Base-by-base conservation (phyloP, 139 green algal genomes). In the Helicosporidium sp. region DNA sequence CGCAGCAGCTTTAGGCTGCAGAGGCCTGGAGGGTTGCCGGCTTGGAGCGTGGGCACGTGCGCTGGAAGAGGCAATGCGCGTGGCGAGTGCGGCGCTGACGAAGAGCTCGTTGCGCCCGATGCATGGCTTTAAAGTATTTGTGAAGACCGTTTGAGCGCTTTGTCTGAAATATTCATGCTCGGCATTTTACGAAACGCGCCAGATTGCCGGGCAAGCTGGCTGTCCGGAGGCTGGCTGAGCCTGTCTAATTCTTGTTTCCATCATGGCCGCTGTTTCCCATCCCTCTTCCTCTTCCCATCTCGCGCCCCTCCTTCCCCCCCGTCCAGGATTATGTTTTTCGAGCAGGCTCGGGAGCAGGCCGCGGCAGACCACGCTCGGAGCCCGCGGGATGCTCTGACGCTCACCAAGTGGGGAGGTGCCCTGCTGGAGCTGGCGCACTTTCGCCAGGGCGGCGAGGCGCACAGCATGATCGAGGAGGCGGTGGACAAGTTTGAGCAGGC, bases 341-440 rank as follows among this genome's bases (percentile, higher is more conserved):
- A 95, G 69, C 66, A 79, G 26, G 83, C 87, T 1, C 44, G 68
- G 2, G 53, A 73, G 20, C 59, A 84, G 26, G 78, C 82, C 15
- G 70, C 89, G 58, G 54, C 53, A 5, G 79, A 94, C 7, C 91
- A 72, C 33, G 56, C 76, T n/a, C 45, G 55, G 1, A 83, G 95
- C 55, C 69, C 65, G 44, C 72, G 64, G 13, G 81, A 96, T 60
- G 70, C 77, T 2, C 52, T 84, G 52, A 81, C 86, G 49, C n/a
- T 97, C 2, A 92, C 84, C 2, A 68, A 83, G 31, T 94, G 83
- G 83, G 88, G 88, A 26, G 80, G 85, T 1, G 79, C 88, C 2
- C 61, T 97, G 54, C 63, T 97, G 47, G 88, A 97, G 77, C 72
- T 97, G 26, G 87, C 88, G 7, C 88, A 97, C 58, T 94, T 86